Base-by-base conservation (phyloP, 2,329 filamentous ascomycete species). In the Helotiales sp. region DNA sequence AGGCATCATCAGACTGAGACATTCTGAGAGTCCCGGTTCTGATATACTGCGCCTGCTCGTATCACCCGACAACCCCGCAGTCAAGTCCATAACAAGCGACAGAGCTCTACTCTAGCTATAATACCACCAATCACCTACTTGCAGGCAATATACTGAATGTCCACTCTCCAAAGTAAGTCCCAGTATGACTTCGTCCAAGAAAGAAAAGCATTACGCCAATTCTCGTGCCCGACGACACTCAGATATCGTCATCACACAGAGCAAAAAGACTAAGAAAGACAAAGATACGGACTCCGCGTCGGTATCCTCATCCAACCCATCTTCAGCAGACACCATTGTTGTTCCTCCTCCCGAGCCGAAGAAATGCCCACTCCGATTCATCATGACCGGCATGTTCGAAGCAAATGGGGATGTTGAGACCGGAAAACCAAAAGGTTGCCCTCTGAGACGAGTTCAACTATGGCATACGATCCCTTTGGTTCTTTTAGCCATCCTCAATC, bases 391-490 rank as follows among this genome's bases (percentile, higher is more conserved):
- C 10, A 63, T 76, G 67, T 67, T 76, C 22, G 63, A 75, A 30
- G 28, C 67, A 1, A 63, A 71, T 40, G 57, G 20, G 8, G 65
- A 70, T 17, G 50, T 50, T 28, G 72, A 69, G 1, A 59, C 24
- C 4, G 64, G 71, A 17, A 66, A 61, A 34, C 37, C 52, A 37
- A 60, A 63, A 26, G 67, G 62, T 1, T 77, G 74, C 57, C 71
- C 72, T 20, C 60, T 75, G 6, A 58, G 73, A 24, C 68, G 73
- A 57, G 69, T 76, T 28, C 73, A 75, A 40, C 63, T 75, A 7
- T 77, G 71, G 72, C 74, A 76, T 64, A 73, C 70, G 6, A 71
- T 76, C 32, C 73, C 72, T 1, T 64, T 77, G 8, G 74, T 72
- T 17, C 55, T 75, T 6, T 60, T 77, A 3, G 72, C 73, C 1